Percentiles rank a stretch among this genome's conserved stretches.
Conservation (phyloP, 208 protist species). For the Trypanosoma grayi region DNA sequence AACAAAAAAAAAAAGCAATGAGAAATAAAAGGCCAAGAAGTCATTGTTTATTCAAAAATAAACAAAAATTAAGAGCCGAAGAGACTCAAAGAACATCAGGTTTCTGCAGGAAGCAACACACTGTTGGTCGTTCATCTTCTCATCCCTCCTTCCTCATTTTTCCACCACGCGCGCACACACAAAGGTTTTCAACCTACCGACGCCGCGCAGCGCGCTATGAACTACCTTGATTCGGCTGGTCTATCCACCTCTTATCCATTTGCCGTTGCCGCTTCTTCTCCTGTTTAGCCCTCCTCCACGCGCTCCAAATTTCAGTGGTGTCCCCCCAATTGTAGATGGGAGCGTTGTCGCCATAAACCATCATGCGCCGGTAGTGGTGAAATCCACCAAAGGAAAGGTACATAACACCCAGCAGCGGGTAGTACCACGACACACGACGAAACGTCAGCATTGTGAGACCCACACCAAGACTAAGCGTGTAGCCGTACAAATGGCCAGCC, state of each 20-base stretch:
- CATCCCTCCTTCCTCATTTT: no score
- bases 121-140: no score
- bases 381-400: slow-evolving; percentile 82
- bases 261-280: no score
- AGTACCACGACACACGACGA: slow-evolving; percentile 81
- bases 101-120: no score
- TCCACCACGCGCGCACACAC: slow-evolving; percentile 9
- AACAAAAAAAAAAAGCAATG: background rate
- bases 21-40: background rate
- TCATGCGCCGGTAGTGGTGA: slow-evolving; percentile 86
- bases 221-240: no score
- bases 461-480: slow-evolving; percentile 54
- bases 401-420: slow-evolving; percentile 71
- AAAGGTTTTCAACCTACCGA: no score
- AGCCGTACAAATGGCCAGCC: slow-evolving; percentile 67
- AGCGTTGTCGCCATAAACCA: slow-evolving; percentile 84
- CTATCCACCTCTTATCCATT: no score
- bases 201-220: no score
- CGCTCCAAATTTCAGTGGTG: slow-evolving; percentile 47
- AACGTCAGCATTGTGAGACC: slow-evolving; percentile 69
- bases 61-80: background rate
- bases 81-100: background rate
- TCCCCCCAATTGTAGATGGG: slow-evolving; percentile 82
- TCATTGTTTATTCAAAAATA: no score
- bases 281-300: slow-evolving; percentile 24